phyloP scores from a whole-genome alignment of 176 grass and related monocot genomes.

The Carex kokanica region DNA sequence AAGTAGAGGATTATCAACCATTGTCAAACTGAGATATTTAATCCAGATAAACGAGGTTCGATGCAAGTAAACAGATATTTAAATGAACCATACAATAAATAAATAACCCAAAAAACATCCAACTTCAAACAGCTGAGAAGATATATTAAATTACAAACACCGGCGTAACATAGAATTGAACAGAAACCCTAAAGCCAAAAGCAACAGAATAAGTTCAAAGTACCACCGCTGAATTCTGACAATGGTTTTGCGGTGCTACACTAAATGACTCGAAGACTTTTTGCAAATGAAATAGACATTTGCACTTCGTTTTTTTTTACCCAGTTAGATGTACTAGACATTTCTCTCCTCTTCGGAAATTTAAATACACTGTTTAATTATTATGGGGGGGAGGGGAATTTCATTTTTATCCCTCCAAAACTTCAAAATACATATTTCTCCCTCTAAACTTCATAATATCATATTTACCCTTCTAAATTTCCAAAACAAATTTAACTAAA shows the following conservation, averaged over 20 bases:
- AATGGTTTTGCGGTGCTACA: not conserved
- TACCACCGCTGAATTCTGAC: not conserved
- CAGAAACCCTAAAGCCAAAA: not conserved
- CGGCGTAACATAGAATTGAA: not conserved
- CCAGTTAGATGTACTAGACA: not conserved
- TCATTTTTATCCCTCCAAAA: no score
- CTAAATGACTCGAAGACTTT: not conserved
- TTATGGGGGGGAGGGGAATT: no score
- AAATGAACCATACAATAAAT: constrained; percentile 5
- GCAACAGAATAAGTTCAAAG: not conserved
- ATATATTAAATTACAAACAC: not conserved
- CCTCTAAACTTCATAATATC: no score
- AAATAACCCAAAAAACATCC: not conserved
- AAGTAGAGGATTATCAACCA: not conserved
- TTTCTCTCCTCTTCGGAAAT: not conserved
- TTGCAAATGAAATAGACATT: not conserved
- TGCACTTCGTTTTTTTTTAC: not conserved
- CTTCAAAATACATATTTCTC: no score
- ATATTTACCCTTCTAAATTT: no score
- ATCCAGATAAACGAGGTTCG: not conserved
- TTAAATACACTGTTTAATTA: not conserved
- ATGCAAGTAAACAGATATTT: not conserved
- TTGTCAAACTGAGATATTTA: not conserved
- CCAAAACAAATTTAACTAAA: no score
- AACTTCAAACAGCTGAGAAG: constrained; percentile 17